A percentile compares a stretch with the other conserved stretches of the same genome.
phyloP scores from a whole-genome alignment of 2,329 filamentous ascomycete genomes.

The Fusarium austroafricanum region DNA sequence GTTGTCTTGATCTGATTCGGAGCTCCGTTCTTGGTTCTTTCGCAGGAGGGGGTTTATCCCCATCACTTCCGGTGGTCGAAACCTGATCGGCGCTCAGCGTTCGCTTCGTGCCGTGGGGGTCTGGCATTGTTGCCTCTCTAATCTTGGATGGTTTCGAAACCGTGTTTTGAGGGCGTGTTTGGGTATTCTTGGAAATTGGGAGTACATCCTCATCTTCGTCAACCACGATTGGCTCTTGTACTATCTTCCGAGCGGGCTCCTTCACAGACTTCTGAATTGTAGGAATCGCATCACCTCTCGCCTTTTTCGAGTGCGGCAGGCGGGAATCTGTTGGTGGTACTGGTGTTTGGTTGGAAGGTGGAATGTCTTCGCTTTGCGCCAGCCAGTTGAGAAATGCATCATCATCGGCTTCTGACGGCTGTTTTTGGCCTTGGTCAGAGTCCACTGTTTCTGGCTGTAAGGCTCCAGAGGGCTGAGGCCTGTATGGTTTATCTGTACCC shows the following conservation, averaged over 20 bases:
- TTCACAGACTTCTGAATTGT: neutral
- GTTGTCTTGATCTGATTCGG: slow-evolving; percentile 59
- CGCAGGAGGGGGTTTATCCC: neutral
- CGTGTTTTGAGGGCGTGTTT: neutral
- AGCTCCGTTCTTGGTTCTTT: slow-evolving; percentile 57
- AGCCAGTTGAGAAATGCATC: slow-evolving; percentile 33
- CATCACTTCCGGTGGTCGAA: neutral
- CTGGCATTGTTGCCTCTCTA: neutral
- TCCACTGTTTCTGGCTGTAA: neutral
- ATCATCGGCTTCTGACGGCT: neutral
- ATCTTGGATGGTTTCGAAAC: neutral
- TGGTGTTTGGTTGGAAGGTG: neutral
- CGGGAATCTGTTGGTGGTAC: neutral
- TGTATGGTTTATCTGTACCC: neutral
- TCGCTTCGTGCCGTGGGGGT: slow-evolving; percentile 14
- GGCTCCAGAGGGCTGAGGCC: neutral
- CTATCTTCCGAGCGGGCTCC: neutral
- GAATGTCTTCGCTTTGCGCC: slow-evolving; percentile 7
- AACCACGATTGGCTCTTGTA: neutral
- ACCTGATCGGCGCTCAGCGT: slow-evolving; percentile 2
- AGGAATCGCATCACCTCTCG: neutral
- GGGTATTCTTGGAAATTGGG: neutral
- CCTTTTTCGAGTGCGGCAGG: neutral
- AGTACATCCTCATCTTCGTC: slow-evolving; percentile 1
- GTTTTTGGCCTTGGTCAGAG: neutral